A percentile compares a stretch with the other conserved stretches of the same genome.
Evolutionary conservation across 805 yeast genomes (phyloP).

Genomic region (Diddensiella santjacobensis): DNA sequence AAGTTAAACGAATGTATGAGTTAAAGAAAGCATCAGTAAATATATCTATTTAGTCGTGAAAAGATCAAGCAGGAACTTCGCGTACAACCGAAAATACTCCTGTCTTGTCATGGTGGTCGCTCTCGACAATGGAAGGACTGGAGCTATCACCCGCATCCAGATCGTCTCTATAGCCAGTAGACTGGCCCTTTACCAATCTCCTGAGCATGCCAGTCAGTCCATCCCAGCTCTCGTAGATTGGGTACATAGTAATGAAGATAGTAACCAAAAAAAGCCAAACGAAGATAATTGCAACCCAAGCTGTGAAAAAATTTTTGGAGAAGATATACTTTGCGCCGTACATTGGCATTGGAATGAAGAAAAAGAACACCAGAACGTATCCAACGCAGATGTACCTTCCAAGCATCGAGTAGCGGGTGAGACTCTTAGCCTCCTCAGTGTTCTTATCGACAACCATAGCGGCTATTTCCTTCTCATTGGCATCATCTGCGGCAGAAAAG

Average conservation of each 20-base stretch:
- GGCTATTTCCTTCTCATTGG: slow-evolving; percentile 37
- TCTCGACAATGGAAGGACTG: neutral
- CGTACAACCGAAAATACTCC: neutral
- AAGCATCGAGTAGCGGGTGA: slow-evolving; percentile 53
- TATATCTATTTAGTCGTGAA: no score
- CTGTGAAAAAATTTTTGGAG: slow-evolving; percentile 72
- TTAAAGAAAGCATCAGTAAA: no score
- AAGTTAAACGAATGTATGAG: no score
- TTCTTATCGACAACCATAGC: slow-evolving; percentile 21
- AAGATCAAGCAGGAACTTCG: no score
- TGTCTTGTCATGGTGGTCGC: neutral
- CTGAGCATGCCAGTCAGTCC: slow-evolving; percentile 1
- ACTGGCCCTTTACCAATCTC: neutral
- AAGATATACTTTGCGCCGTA: slow-evolving; percentile 75
- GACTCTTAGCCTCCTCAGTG: slow-evolving; percentile 47
- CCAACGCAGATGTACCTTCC: slow-evolving; percentile 53
- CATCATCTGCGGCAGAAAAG: slow-evolving; percentile 33
- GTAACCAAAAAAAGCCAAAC: slow-evolving; percentile 64
- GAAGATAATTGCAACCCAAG: slow-evolving; percentile 79
- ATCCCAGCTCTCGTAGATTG: slow-evolving; percentile 68
- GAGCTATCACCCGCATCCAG: neutral
- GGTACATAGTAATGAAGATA: slow-evolving; percentile 60
- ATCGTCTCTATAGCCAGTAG: neutral
- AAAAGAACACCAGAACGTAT: slow-evolving; percentile 58
- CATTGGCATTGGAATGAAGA: slow-evolving; percentile 93